phyloP scores from a whole-genome alignment of 2,329 filamentous ascomycete genomes.

The Gaeumannomyces tritici region DNA sequence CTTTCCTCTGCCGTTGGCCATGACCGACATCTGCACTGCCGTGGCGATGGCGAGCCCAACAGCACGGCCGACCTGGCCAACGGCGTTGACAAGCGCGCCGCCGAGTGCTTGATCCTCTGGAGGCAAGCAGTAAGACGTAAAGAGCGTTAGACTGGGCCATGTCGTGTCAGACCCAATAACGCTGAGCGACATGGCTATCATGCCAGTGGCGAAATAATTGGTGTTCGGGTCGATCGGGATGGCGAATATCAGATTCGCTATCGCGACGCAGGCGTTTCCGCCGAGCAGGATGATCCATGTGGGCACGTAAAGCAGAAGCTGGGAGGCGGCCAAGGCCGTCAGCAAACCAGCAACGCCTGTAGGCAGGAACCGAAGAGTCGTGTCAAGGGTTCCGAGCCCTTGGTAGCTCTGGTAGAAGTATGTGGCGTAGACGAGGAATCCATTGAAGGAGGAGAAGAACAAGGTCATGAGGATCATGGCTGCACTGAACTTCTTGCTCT shows the following conservation, averaged over 20 bases:
- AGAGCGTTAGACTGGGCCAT: constrained; percentile 56
- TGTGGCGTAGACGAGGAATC: constrained; percentile 57
- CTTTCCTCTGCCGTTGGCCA: constrained; percentile 36
- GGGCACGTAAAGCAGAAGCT: constrained; percentile 46
- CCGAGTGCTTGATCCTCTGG: constrained; percentile 57
- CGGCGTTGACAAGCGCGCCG: constrained; percentile 58
- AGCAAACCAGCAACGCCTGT: constrained; percentile 50
- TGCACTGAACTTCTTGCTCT: constrained; percentile 46
- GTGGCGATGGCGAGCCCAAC: constrained; percentile 58
- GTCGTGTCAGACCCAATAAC: constrained; percentile 59
- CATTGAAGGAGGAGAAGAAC: constrained; percentile 61
- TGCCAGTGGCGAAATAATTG: constrained; percentile 57
- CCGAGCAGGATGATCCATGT: constrained; percentile 47
- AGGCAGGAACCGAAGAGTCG: constrained; percentile 59
- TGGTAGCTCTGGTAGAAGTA: constrained; percentile 64
- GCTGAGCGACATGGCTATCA: constrained; percentile 56
- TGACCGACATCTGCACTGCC: constrained; percentile 53
- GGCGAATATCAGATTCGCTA: constrained; percentile 46
- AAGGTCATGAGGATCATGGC: constrained; percentile 56
- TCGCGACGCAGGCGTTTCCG: constrained; percentile 44
- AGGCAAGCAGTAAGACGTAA: constrained; percentile 53
- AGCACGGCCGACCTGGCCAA: constrained; percentile 55
- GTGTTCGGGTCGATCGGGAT: constrained; percentile 50
- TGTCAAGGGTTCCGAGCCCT: constrained; percentile 50
- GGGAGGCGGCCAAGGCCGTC: constrained; percentile 45